These are phyloP conservation scores for Guadua angustifolia DNA, from an alignment of 176 grass and related monocot genomes.

Conservation along the genomic window DNA sequence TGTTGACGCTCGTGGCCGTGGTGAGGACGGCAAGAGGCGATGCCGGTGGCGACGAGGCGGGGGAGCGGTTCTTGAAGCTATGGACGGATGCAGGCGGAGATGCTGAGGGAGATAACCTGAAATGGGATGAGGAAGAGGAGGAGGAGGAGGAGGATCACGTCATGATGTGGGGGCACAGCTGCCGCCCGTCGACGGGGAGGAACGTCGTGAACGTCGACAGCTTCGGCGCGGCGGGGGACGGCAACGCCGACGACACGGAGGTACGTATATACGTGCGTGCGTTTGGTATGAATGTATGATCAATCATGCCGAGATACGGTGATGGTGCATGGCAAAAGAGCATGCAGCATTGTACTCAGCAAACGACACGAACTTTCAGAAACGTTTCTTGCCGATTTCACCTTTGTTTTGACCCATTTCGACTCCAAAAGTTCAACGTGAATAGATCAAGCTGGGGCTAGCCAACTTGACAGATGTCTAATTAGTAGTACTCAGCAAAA, in stretches of 20 bases:
- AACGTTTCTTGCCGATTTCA: background rate
- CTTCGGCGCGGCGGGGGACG: conserved; percentile 78
- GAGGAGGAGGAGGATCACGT: background rate
- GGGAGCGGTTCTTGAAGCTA: conserved; percentile 19
- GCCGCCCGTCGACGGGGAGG: conserved; percentile 21
- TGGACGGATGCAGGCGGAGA: conserved; percentile 20
- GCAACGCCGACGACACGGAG: conserved; percentile 76
- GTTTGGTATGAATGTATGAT: too few species aligned
- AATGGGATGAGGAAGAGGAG: background rate
- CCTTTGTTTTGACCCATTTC: background rate
- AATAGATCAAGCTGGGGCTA: background rate
- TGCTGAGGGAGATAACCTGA: background rate
- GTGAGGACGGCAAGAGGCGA: too few species aligned
- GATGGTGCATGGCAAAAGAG: background rate
- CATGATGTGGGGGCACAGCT: background rate
- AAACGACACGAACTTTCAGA: background rate
- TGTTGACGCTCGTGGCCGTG: background rate
- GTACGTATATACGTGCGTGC: conserved; percentile 61
- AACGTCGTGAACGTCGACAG: conserved; percentile 79
- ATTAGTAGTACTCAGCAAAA: background rate
- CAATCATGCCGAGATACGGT: background rate
- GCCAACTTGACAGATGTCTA: background rate
- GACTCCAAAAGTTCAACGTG: background rate
- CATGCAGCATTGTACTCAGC: background rate
- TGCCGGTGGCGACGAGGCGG: background rate